Conservation (phyloP, 1,139 yeast species). For the Candida neerlandica region DNA sequence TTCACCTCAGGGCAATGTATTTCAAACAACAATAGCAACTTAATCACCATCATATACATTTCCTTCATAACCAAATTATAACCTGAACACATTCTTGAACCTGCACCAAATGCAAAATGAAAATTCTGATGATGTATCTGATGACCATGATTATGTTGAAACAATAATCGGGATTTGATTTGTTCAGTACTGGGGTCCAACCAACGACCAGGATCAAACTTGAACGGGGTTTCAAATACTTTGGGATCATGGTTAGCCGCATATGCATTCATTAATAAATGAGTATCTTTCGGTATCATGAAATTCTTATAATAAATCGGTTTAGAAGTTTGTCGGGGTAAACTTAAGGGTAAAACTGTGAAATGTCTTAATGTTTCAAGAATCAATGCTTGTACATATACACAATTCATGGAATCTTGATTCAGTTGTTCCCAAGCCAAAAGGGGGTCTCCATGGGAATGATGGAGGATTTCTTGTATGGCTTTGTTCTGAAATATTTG, state of each 20-base stretch:
- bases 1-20: conserved; percentile 28
- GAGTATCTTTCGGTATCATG: conserved; percentile 57
- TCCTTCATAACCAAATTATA: conserved; percentile 62
- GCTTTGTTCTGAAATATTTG: conserved; percentile 47
- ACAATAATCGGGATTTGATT: conserved; percentile 18
- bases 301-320: conserved; percentile 41
- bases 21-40: conserved; percentile 36
- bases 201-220: conserved; percentile 64
- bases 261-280: conserved; percentile 65
- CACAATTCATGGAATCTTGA: conserved; percentile 34
- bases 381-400: conserved; percentile 57
- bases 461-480: conserved; percentile 31
- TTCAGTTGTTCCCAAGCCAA: conserved; percentile 53
- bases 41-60: conserved; percentile 47
- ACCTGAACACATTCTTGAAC: conserved; percentile 72
- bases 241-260: conserved; percentile 68
- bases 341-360: conserved; percentile 66
- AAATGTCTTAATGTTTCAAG: conserved; percentile 65
- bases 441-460: conserved; percentile 30
- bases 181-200: conserved; percentile 30
- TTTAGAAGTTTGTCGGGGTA: conserved; percentile 63
- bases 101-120: conserved; percentile 68
- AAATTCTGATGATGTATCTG: conserved; percentile 11
- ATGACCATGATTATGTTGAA: no score
- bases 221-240: conserved; percentile 50